Evolutionary conservation across 192 early-diverging fungal genomes (phyloP).

Genomic region (Coemansia sp.): DNA sequence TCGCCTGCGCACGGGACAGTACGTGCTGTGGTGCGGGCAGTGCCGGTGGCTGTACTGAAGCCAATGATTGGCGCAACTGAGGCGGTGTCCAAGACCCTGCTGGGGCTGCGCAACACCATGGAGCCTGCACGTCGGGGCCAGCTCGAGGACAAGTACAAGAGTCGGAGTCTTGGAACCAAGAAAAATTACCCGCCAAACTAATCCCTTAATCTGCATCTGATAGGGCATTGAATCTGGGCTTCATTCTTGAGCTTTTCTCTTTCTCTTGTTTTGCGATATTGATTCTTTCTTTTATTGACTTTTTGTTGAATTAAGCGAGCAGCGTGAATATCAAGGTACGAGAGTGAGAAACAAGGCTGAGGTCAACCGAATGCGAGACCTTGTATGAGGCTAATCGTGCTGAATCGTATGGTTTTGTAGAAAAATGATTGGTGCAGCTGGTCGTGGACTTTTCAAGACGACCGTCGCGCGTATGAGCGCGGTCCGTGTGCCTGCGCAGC

Average conservation of each 20-base stretch:
- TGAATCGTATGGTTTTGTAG: neutral
- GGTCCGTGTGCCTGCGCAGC: slow-evolving; percentile 7
- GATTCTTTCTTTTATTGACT: neutral
- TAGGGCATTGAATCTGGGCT: too few relatives aligned
- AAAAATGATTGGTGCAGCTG: slow-evolving; percentile 32
- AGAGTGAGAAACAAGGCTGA: too few relatives aligned
- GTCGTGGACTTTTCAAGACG: slow-evolving; percentile 35
- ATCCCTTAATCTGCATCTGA: neutral
- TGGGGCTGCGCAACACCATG: slow-evolving; percentile 87
- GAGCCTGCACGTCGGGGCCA: slow-evolving; percentile 76
- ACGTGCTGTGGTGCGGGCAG: slow-evolving; percentile 53
- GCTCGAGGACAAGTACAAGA: slow-evolving; percentile 73
- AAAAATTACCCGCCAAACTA: slow-evolving; percentile 24
- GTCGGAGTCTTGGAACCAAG: slow-evolving; percentile 37
- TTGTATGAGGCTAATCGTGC: too few relatives aligned
- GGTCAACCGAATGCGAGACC: too few relatives aligned
- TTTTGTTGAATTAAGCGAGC: slow-evolving; percentile 6
- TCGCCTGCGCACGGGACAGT: slow-evolving; percentile 57
- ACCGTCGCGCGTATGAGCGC: slow-evolving; percentile 5
- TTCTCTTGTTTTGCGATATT: slow-evolving; percentile 1
- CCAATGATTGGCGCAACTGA: slow-evolving; percentile 96
- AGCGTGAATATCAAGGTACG: too few relatives aligned
- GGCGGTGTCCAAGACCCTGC: slow-evolving; percentile 85
- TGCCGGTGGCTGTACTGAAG: slow-evolving; percentile 89
- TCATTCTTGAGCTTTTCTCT: neutral